Evolutionary conservation across 495 filamentous ascomycete species (phyloP), one percentile per base, ranked within the genome.

Genomic region (Aspergillus diversus): DNA sequence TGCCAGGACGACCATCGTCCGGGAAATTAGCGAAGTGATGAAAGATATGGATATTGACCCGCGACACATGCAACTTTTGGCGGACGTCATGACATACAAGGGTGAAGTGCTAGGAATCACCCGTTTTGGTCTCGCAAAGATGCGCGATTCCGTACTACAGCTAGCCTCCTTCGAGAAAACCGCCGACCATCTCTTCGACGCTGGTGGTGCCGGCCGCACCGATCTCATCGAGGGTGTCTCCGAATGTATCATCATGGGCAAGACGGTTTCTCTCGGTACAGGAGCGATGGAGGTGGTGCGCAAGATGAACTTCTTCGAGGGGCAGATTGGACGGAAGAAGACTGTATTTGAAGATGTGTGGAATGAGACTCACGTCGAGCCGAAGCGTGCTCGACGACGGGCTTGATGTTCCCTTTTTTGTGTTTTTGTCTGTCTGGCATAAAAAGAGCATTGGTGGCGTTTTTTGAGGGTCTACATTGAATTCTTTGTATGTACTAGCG

Each of bases 71-170:
- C 91, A 97, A 73, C 86, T 99, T 7, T 84, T 99, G 15, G 94
- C 95, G n/a, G 96, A 99, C 62, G 92, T 97, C 39, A 99, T 99
- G 95, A 99, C 95, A 6, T 98, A 94, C 83, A 97, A 96, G 77
- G 95, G 95, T 52, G 94, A 98, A 64, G 90, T 98, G 0, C 85
- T 97, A n/a, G 95, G 95, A 39, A 99, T 99, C 71, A 99, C 95
- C 8, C 89, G 95, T 31, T 98, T 98, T 75, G 95, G 95, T 55
- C 82, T 99, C 46, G 88, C 92, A 54, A 99, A 99, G 83, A 99
- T 97, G 93, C 84, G 95, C 56, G 96, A 99, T 73, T 90, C 86
- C 31, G 94, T 97, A 43, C 77, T 99, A 52, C 96, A 98, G 75
- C 88, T 98, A 1, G 95, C 95, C 0, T 96, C 92, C 13, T 99